Evolutionary conservation across 108 stramenopile genomes (phyloP).

Genomic region (Pseudonitzschia delicatissima): DNA sequence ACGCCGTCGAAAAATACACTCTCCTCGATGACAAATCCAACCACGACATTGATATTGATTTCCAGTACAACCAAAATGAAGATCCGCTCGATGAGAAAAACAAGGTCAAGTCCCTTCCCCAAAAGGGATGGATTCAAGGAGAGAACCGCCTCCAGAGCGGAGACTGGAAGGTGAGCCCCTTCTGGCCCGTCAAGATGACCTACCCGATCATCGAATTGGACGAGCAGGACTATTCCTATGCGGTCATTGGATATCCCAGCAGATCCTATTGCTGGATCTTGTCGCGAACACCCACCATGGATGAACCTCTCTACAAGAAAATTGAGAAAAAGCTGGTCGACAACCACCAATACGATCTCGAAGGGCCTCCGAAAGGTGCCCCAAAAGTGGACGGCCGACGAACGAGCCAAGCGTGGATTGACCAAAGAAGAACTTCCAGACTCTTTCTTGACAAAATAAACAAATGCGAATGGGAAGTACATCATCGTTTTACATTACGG

Average conservation of each 20-base stretch:
- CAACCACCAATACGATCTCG: slow-evolving; percentile 52
- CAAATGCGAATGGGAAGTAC: no score
- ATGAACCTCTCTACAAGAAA: slow-evolving; percentile 28
- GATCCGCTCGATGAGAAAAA: slow-evolving; percentile 37
- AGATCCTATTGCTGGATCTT: slow-evolving; percentile 65
- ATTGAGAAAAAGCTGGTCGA: slow-evolving; percentile 33
- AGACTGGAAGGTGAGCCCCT: slow-evolving; percentile 50
- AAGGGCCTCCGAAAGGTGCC: slow-evolving; percentile 56
- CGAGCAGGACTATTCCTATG: slow-evolving; percentile 39
- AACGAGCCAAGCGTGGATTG: slow-evolving; percentile 43
- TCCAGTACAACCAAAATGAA: slow-evolving; percentile 42
- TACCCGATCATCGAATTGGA: slow-evolving; percentile 58
- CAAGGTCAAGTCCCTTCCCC: slow-evolving; percentile 40
- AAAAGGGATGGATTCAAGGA: slow-evolving; percentile 55
- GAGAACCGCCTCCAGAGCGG: slow-evolving; percentile 34
- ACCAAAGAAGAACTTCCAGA: slow-evolving; percentile 44
- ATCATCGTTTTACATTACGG: no score
- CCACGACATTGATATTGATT: slow-evolving; percentile 59
- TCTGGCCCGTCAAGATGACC: slow-evolving; percentile 61
- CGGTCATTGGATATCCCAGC: slow-evolving; percentile 50
- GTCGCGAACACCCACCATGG: slow-evolving; percentile 48
- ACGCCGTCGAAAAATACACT: slow-evolving; percentile 60
- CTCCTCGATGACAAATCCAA: slow-evolving; percentile 16
- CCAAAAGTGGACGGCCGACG: slow-evolving; percentile 52
- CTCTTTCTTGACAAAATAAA: slow-evolving; percentile 19